These are phyloP conservation scores for Lactuca saligna DNA, from an alignment of 129 eudicot species.

Conservation along the genomic window DNA sequence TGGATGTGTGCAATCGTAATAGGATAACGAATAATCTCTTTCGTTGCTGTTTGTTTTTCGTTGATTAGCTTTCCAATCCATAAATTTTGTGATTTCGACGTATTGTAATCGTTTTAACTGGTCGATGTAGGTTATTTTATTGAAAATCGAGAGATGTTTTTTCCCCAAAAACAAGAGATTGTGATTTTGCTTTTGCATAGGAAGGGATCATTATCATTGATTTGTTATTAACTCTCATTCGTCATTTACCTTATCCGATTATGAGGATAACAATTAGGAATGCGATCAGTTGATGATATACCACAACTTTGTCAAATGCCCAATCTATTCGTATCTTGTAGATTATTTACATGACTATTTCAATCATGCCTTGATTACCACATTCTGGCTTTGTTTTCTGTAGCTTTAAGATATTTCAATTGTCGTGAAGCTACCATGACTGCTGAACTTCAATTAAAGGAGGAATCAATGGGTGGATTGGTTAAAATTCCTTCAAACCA, in stretches of 20 bases:
- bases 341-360: conserved; percentile 6
- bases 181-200: neutral
- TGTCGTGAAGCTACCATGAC: conserved; percentile 35
- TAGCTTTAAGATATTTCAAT: conserved; percentile 47
- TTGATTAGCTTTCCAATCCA: neutral
- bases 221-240: neutral
- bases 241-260: neutral
- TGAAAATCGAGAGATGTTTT: neutral
- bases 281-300: conserved; percentile 12
- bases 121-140: conserved; percentile 11
- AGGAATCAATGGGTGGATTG: conserved; percentile 30
- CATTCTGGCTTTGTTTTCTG: neutral
- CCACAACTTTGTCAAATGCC: neutral
- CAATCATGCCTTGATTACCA: neutral
- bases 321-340: neutral
- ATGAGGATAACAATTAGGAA: conserved; percentile 11
- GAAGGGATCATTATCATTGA: neutral
- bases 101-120: neutral
- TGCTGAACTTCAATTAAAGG: conserved; percentile 45
- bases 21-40: neutral
- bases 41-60: neutral
- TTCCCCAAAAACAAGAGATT: neutral
- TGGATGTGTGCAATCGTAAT: neutral
- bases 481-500: conserved; percentile 43
- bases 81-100: neutral